Percentiles rank a stretch among this genome's conserved stretches.
Evolutionary conservation across 257 asterid genomes (phyloP).

Genomic region (Fraxinus pennsylvanica): DNA sequence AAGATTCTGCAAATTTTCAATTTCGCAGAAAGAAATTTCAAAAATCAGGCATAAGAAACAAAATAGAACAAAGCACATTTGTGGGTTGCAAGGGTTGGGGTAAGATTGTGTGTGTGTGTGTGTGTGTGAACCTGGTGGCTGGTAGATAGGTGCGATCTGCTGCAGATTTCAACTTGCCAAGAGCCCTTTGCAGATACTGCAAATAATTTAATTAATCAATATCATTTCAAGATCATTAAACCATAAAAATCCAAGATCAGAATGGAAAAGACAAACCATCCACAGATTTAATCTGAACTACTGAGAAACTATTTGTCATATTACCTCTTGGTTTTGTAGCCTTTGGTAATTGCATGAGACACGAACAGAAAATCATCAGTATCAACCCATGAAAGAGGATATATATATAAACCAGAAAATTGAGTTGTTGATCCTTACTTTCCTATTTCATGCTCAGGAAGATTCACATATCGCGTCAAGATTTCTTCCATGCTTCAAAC

Average conservation of each 20-base stretch:
- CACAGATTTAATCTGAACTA: too few species aligned
- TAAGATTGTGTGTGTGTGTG: too few species aligned
- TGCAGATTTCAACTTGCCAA: constrained; percentile 74
- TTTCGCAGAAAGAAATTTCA: neutral
- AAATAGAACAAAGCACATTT: neutral
- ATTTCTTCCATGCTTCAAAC: constrained; percentile 69
- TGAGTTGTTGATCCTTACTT: constrained; percentile 40
- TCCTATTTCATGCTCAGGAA: constrained; percentile 88
- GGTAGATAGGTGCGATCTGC: constrained; percentile 49
- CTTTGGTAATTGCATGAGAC: constrained; percentile 48
- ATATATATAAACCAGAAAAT: neutral
- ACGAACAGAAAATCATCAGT: neutral
- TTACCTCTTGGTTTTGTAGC: constrained; percentile 91
- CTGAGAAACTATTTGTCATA: too few species aligned
- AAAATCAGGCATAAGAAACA: neutral
- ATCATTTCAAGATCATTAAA: neutral
- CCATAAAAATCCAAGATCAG: neutral
- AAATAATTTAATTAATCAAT: neutral
- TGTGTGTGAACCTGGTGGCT: constrained; percentile 47
- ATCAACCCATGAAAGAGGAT: neutral
- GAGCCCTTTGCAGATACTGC: constrained; percentile 73
- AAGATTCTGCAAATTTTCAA: neutral
- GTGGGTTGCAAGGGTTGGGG: neutral
- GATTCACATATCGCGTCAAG: constrained; percentile 65
- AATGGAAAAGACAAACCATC: too few species aligned